Base-by-base conservation (phyloP, 768 basidiomycete genomes). In the Pulveroboletus ravenelii region DNA sequence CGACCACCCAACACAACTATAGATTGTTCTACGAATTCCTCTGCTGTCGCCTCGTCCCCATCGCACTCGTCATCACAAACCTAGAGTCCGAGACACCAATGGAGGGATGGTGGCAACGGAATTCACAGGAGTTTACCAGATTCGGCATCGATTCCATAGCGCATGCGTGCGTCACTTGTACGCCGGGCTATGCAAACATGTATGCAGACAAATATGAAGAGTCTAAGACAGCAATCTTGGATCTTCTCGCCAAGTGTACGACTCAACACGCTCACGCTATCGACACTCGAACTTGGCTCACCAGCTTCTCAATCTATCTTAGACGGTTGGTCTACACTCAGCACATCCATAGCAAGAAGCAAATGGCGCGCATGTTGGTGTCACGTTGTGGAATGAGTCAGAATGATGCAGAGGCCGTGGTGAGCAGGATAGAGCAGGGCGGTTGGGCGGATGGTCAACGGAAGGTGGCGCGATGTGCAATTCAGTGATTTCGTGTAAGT, bases 31-130 rank as follows among this genome's bases (percentile, higher is more conserved):
- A 64, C 40, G 66, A 75, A 31, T 66, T 73, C 36, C 64, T 76
- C 36, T 76, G 75, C 46, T 57, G 59, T 30, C 52, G 61, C 18
- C 39, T 59, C 34, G 74, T 77, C 18, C 74, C 74, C 3, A 64
- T 70, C 36, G 62, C 72, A 3, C 51, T 77, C 14, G 70, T 70
- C 27, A 60, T 76, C 34, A 76, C 72, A 4, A 69, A 74, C 44
- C 50, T 76, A 9, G 75, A 74, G 50, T 53, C 59, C 17, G 60
- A 65, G 50, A 55, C 59, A 13, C 56, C 53, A 36, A 70, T 70
- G 67, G 70, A 70, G 27, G 32, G 13, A 6, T 70, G 69, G 70
- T 70, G 69, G 70, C 51, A 54, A n/a, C 47, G 56, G 42, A 70
- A 70, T 45, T 51, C 60, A 27, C 42, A 52, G 6, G 59, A 58